A percentile compares a stretch with the other conserved stretches of the same genome.
Conservation (phyloP, 1,284 basidiomycete genomes). For the Cystobasidium pallidum region DNA sequence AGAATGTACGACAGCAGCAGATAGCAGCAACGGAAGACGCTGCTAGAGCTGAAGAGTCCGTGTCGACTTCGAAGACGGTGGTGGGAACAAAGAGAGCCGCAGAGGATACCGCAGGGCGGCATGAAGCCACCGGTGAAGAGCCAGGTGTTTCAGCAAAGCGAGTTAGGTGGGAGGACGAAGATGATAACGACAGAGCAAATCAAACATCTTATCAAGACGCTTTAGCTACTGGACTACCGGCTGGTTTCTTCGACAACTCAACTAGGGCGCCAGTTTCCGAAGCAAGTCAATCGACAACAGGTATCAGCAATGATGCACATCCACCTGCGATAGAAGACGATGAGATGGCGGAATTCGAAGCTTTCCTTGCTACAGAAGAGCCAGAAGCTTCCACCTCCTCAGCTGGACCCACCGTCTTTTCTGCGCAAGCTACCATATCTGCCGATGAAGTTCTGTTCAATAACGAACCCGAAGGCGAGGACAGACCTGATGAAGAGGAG, state of each 20-base stretch:
- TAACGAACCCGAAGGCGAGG: slow-evolving; percentile 17
- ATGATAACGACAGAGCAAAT: neutral
- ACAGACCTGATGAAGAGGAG: slow-evolving; percentile 10
- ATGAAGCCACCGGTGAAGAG: slow-evolving; percentile 10
- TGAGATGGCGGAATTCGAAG: slow-evolving; percentile 44
- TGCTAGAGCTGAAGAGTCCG: slow-evolving; percentile 12
- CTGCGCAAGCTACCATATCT: slow-evolving; percentile 33
- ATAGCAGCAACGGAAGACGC: slow-evolving; percentile 2
- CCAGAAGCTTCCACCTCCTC: slow-evolving; percentile 33
- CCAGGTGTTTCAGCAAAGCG: slow-evolving; percentile 12
- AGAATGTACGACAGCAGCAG: slow-evolving; percentile 33
- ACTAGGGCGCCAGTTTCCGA: slow-evolving; percentile 8
- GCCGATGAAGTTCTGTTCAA: slow-evolving; percentile 27
- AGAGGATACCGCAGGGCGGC: neutral
- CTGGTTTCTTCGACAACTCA: slow-evolving; percentile 45
- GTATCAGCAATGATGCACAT: neutral
- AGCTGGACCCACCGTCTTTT: slow-evolving; percentile 12
- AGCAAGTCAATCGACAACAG: slow-evolving; percentile 5
- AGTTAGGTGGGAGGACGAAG: slow-evolving; percentile 32
- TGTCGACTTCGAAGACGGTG: slow-evolving; percentile 2
- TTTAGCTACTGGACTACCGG: slow-evolving; percentile 18
- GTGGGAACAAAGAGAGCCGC: slow-evolving; percentile 24
- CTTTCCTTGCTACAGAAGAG: slow-evolving; percentile 28
- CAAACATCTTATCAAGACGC: neutral
- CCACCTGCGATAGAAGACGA: slow-evolving; percentile 28